Conservation (phyloP, 2,329 filamentous ascomycete genomes). For the Pseudocercospora macadamiae region DNA sequence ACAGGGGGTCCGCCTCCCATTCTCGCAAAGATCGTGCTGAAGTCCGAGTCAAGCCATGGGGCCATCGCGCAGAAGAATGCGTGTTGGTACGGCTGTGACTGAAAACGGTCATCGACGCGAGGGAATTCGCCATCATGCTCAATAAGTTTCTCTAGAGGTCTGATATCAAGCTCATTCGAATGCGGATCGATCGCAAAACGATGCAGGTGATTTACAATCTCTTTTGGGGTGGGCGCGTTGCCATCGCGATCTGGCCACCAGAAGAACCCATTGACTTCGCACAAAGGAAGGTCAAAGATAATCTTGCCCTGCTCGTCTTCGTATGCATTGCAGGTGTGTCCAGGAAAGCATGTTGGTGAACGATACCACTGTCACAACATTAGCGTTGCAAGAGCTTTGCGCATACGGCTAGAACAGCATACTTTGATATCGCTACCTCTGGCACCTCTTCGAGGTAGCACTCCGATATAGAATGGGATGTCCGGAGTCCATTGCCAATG, state of each 20-base stretch:
- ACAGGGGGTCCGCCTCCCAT: constrained; percentile 16
- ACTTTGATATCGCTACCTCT: neutral
- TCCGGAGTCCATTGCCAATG: neutral
- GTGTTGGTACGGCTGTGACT: constrained; percentile 44
- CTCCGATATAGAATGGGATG: neutral
- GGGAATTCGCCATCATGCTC: constrained; percentile 43
- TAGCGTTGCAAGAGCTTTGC: neutral
- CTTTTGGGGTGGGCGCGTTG: neutral
- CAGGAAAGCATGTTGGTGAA: neutral
- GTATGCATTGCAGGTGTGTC: neutral
- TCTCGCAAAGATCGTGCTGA: constrained; percentile 33
- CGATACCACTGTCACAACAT: neutral
- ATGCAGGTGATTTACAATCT: neutral
- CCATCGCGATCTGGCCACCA: neutral
- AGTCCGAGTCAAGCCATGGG: constrained; percentile 36
- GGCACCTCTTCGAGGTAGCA: neutral
- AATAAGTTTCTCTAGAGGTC: neutral
- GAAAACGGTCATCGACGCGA: constrained; percentile 49
- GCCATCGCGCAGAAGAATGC: constrained; percentile 48
- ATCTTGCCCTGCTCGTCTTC: neutral
- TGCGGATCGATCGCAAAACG: neutral
- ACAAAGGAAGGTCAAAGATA: neutral
- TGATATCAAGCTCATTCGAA: neutral
- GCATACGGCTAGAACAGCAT: neutral
- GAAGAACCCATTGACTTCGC: neutral